phyloP scores from a whole-genome alignment of 2,329 filamentous ascomycete genomes.

The Colletotrichum aenigma region DNA sequence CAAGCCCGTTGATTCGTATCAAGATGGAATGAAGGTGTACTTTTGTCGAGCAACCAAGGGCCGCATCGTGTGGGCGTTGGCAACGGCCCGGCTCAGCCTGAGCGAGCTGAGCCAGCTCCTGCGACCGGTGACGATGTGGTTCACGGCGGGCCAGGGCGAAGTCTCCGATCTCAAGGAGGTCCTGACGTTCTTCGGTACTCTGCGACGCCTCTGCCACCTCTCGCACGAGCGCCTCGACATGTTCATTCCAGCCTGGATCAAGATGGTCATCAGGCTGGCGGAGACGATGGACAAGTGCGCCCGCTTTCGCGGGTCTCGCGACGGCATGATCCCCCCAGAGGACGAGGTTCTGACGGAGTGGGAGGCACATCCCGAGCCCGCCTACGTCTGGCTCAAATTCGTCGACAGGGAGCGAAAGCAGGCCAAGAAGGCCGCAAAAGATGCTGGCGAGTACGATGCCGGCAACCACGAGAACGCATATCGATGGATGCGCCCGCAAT shows the following conservation, averaged over 20 bases:
- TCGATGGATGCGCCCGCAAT: not conserved
- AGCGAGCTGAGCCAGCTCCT: not conserved
- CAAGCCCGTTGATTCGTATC: not conserved
- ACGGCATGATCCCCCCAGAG: not conserved
- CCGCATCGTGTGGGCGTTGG: not conserved
- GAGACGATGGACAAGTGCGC: not conserved
- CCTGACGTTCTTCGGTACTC: not conserved
- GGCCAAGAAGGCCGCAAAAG: not conserved
- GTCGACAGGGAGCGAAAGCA: not conserved
- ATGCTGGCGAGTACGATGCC: not conserved
- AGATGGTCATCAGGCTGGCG: not conserved
- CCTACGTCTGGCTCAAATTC: not conserved
- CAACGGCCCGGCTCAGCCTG: not conserved
- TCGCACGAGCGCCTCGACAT: not conserved
- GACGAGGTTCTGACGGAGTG: not conserved
- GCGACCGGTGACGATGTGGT: not conserved
- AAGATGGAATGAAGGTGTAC: not conserved
- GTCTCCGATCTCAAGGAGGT: not conserved
- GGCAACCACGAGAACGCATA: not conserved
- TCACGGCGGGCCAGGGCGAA: not conserved
- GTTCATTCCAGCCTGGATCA: not conserved
- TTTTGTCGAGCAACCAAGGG: not conserved
- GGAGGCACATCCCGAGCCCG: not conserved
- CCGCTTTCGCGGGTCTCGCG: not conserved
- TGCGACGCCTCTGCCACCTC: not conserved